A percentile compares a stretch with the other conserved stretches of the same genome.
Conservation (phyloP, 2,329 filamentous ascomycete genomes). For the Karstenula rhodostoma region DNA sequence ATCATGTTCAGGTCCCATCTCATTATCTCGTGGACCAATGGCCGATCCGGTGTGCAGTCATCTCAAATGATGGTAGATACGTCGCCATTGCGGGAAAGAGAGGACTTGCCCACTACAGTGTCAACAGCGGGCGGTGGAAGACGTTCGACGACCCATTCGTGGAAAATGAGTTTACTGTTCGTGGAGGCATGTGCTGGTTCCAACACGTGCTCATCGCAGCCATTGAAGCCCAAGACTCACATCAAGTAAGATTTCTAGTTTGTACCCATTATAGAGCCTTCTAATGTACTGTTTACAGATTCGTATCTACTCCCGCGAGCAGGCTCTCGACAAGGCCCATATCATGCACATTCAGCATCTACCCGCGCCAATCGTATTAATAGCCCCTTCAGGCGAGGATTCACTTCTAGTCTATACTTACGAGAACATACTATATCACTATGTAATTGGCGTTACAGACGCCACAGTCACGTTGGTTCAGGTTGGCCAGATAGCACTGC, state of each 20-base stretch:
- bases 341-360: conserved; percentile 80
- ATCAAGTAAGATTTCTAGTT: conserved; percentile 64
- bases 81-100: conserved; percentile 93
- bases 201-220: conserved; percentile 93
- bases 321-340: conserved; percentile 74
- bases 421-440: conserved; percentile 95
- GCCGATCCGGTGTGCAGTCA: conserved; percentile 86
- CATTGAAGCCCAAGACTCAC: conserved; percentile 82
- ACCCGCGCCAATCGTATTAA: conserved; percentile 85
- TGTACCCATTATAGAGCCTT: too few relatives aligned
- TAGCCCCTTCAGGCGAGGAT: conserved; percentile 89
- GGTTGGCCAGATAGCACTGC: conserved; percentile 97
- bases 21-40: conserved; percentile 90
- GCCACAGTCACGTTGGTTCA: conserved; percentile 81
- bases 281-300: conserved; percentile 56
- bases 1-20: conserved; percentile 84
- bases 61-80: conserved; percentile 92
- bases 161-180: conserved; percentile 90
- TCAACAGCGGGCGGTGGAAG: conserved; percentile 94
- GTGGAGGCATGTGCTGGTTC: conserved; percentile 98
- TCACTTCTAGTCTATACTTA: conserved; percentile 96
- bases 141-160: conserved; percentile 82
- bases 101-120: conserved; percentile 93
- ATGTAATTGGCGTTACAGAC: conserved; percentile 78
- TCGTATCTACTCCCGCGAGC: conserved; percentile 91